Evolutionary conservation across 1,284 basidiomycete genomes (phyloP).

Genomic region (Irpex lacteus): DNA sequence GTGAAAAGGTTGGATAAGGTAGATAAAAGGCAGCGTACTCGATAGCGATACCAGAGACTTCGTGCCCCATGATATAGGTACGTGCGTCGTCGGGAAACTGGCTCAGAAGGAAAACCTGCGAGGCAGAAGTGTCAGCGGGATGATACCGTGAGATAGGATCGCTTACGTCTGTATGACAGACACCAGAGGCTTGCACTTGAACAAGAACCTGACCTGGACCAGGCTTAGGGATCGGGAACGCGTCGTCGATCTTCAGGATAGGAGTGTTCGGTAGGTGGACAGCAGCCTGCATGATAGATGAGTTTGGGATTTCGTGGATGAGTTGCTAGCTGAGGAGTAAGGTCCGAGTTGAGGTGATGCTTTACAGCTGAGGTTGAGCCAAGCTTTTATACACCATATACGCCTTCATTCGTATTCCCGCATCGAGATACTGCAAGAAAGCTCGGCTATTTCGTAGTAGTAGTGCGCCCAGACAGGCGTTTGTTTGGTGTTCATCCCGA

Average conservation of each 20-base stretch:
- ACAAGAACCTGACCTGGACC: constrained; percentile 24
- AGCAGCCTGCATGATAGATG: constrained; percentile 19
- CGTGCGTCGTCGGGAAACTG: constrained; percentile 18
- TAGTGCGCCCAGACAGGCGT: no score
- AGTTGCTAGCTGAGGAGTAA: no score
- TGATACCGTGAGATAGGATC: background rate
- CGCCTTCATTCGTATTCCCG: no score
- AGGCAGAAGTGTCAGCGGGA: background rate
- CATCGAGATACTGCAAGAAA: no score
- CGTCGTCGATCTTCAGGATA: constrained; percentile 17
- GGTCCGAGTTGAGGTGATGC: no score
- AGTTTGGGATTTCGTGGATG: background rate
- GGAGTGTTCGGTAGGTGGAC: constrained; percentile 20
- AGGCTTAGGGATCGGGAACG: constrained; percentile 22
- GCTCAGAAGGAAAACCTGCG: constrained; percentile 15
- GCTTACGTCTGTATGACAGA: constrained; percentile 26
- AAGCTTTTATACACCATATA: no score
- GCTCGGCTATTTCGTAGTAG: no score
- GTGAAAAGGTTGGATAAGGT: background rate
- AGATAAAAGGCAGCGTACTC: constrained; percentile 11
- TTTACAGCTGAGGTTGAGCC: no score
- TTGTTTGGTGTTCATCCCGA: no score
- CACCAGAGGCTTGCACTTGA: constrained; percentile 26
- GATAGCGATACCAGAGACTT: constrained; percentile 22
- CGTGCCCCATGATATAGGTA: constrained; percentile 27